Evolutionary conservation across 148 eudicot genomes (phyloP).

Genomic region (Diospyros kaki): DNA sequence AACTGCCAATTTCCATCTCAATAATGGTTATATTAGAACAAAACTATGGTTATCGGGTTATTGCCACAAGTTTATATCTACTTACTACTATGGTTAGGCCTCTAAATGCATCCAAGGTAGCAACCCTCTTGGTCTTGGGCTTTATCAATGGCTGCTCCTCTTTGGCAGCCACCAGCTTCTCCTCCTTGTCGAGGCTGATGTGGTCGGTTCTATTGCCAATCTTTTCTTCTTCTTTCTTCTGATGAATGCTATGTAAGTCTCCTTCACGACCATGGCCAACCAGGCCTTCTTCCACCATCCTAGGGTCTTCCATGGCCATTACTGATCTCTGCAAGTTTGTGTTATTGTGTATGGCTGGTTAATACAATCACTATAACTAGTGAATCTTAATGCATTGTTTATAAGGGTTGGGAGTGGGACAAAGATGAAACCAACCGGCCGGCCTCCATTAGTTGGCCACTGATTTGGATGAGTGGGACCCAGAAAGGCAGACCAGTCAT

Average conservation of each 20-base stretch:
- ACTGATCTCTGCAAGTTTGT: too few relatives aligned
- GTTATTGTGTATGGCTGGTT: too few relatives aligned
- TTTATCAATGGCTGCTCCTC: slow-evolving; percentile 18
- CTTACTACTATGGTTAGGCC: slow-evolving; percentile 52
- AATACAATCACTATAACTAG: neutral
- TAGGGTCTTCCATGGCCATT: slow-evolving; percentile 16
- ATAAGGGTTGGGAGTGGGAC: neutral
- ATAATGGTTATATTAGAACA: neutral
- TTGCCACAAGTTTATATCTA: neutral
- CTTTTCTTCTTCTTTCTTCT: slow-evolving; percentile 10
- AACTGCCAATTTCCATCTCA: slow-evolving; percentile 9
- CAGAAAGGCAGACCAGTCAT: neutral
- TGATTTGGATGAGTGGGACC: neutral
- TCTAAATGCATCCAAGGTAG: slow-evolving; percentile 50
- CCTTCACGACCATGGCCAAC: neutral
- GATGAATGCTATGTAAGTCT: neutral
- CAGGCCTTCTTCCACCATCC: slow-evolving; percentile 26
- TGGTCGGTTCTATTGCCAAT: neutral
- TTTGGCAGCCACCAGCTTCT: neutral
- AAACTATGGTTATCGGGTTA: too few relatives aligned
- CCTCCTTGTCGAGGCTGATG: slow-evolving; percentile 8
- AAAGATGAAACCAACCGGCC: slow-evolving; percentile 2
- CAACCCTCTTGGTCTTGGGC: slow-evolving; percentile 41
- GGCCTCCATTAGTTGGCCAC: neutral
- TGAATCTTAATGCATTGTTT: neutral